Percentiles rank a stretch among this genome's conserved stretches.
Evolutionary conservation across 192 early-diverging fungal species (phyloP).

Genomic region (Linnemannia elongata): DNA sequence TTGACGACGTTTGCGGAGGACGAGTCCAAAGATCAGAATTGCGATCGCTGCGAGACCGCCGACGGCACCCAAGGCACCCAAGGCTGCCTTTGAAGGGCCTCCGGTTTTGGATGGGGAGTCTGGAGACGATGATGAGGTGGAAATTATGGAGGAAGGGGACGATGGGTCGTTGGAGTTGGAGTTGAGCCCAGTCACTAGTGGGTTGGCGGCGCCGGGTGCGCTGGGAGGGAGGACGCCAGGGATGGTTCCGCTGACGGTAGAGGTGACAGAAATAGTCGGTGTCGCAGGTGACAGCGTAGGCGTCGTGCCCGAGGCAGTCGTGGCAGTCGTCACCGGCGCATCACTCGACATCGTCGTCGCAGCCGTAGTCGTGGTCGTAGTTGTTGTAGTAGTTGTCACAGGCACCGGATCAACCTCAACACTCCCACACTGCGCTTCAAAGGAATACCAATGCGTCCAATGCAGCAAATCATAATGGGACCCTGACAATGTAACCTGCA

Average conservation of each 20-base stretch:
- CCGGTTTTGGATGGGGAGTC: background rate
- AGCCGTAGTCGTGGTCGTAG: background rate
- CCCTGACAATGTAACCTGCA: constrained; percentile 13
- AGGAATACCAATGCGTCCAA: background rate
- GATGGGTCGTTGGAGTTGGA: background rate
- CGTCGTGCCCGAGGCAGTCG: background rate
- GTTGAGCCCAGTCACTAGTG: background rate
- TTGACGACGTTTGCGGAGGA: background rate
- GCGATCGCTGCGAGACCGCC: background rate
- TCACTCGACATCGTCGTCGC: background rate
- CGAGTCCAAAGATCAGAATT: constrained; percentile 5
- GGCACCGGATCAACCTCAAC: background rate
- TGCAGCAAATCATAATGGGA: constrained; percentile 3
- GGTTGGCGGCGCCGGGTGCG: background rate
- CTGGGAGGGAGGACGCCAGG: background rate
- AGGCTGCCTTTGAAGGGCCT: background rate
- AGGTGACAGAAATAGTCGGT: background rate
- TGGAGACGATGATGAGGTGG: background rate
- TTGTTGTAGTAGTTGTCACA: background rate
- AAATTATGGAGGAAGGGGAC: background rate
- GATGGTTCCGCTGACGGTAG: background rate
- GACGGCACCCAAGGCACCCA: background rate
- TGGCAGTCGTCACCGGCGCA: background rate
- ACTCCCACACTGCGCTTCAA: background rate
- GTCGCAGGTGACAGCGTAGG: background rate